These are phyloP conservation scores for Helminthosporium solani DNA, from an alignment of 2,329 filamentous ascomycete species.

Conservation along the genomic window DNA sequence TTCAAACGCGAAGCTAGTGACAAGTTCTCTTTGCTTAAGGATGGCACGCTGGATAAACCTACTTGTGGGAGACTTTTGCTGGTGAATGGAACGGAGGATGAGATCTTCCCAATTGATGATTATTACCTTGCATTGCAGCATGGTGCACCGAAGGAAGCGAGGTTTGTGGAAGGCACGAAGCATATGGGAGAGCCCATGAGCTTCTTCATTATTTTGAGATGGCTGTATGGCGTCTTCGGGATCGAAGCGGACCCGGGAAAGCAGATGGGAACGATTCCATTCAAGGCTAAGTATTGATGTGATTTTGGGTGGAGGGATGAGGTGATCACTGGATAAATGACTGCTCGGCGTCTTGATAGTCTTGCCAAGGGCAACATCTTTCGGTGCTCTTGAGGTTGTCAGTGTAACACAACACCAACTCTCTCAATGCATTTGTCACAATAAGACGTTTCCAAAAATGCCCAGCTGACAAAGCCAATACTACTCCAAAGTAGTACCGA, in stretches of 20 bases:
- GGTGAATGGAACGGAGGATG: conserved; percentile 60
- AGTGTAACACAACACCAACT: too few relatives aligned
- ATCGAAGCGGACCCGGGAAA: conserved; percentile 45
- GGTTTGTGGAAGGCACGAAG: conserved; percentile 47
- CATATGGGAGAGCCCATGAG: conserved; percentile 56
- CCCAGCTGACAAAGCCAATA: too few relatives aligned
- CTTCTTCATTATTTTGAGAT: conserved; percentile 51
- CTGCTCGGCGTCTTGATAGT: too few relatives aligned
- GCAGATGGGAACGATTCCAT: conserved; percentile 51
- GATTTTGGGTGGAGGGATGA: not conserved
- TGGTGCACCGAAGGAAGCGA: conserved; percentile 55
- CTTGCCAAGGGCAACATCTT: too few relatives aligned
- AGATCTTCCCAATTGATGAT: conserved; percentile 64
- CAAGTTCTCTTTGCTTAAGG: conserved; percentile 57
- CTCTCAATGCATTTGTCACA: too few relatives aligned
- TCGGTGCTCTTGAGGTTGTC: too few relatives aligned
- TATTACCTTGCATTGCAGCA: conserved; percentile 57
- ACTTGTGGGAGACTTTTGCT: conserved; percentile 53
- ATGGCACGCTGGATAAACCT: conserved; percentile 55
- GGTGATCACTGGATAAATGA: not conserved
- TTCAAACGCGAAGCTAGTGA: conserved; percentile 51
- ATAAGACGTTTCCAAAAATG: too few relatives aligned
- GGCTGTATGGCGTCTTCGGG: conserved; percentile 52
- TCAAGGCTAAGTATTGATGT: conserved; percentile 47
- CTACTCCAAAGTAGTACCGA: too few relatives aligned